Evolutionary conservation across 805 yeast genomes (phyloP).

Genomic region (Trichomonascus vanleenenianus): DNA sequence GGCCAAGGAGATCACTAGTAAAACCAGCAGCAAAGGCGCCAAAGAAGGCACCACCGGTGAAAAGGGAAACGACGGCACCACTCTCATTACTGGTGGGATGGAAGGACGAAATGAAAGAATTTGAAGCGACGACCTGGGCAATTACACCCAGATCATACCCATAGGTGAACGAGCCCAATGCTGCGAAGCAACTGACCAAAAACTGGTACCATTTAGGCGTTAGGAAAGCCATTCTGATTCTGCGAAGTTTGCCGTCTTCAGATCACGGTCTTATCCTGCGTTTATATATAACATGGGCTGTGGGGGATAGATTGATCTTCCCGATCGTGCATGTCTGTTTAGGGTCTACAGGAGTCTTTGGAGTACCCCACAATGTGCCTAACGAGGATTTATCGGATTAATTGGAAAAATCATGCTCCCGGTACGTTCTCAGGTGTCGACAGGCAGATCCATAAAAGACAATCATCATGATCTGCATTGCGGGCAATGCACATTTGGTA

Average conservation of each 20-base stretch:
- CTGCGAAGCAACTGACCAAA: slow-evolving; percentile 25
- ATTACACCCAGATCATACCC: slow-evolving; percentile 30
- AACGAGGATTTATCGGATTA: too few relatives aligned
- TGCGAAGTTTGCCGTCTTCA: background rate
- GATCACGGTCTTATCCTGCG: background rate
- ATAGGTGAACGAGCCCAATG: slow-evolving; percentile 28
- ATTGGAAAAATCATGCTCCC: too few relatives aligned
- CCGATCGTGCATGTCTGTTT: background rate
- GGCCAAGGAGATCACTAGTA: slow-evolving; percentile 50
- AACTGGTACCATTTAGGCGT: slow-evolving; percentile 1
- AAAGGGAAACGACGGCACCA: slow-evolving; percentile 13
- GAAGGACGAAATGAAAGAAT: slow-evolving; percentile 17
- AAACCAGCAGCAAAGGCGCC: slow-evolving; percentile 58
- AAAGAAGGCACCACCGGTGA: slow-evolving; percentile 22
- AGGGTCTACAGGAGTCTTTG: background rate
- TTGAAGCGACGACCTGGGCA: slow-evolving; percentile 29
- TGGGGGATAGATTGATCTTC: too few relatives aligned
- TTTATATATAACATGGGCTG: background rate
- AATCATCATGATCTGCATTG: too few relatives aligned
- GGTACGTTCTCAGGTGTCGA: too few relatives aligned
- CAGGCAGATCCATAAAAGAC: too few relatives aligned
- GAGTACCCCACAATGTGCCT: background rate
- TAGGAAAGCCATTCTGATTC: background rate
- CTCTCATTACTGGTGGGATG: slow-evolving; percentile 3
- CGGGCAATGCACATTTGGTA: too few relatives aligned